Conservation (phyloP, 2,329 filamentous ascomycete species). For the Talaromyces sp. region DNA sequence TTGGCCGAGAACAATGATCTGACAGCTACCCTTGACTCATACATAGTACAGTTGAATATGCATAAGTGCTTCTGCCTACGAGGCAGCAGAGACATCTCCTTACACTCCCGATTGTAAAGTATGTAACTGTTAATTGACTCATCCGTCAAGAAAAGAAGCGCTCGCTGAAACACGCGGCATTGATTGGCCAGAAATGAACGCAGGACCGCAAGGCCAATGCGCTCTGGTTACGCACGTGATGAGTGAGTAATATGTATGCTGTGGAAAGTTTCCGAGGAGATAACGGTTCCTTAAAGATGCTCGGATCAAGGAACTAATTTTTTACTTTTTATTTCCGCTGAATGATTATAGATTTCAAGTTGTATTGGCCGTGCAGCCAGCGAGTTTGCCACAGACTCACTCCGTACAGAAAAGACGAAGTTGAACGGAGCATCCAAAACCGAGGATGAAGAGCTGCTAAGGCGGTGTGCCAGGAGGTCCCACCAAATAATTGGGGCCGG, state of each 20-base stretch:
- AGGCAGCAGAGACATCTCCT: neutral
- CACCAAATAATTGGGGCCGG: constrained; percentile 6
- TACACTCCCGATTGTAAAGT: neutral
- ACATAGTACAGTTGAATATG: neutral
- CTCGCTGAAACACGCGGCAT: neutral
- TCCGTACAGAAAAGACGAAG: neutral
- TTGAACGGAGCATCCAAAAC: neutral
- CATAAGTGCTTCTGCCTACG: neutral
- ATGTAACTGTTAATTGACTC: neutral
- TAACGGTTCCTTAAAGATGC: neutral
- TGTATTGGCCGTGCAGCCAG: neutral
- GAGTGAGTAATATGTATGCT: neutral
- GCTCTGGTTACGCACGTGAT: constrained; percentile 1
- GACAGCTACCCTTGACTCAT: neutral
- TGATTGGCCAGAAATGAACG: neutral
- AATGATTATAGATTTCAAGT: no score
- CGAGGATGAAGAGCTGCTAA: neutral
- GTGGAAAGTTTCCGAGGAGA: neutral
- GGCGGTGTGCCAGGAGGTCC: constrained; percentile 1
- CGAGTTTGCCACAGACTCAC: neutral
- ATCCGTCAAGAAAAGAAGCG: neutral
- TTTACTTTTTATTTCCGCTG: no score
- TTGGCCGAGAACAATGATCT: neutral
- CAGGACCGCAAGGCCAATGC: constrained; percentile 2
- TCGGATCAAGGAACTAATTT: neutral